Percentiles rank a stretch among this genome's conserved stretches.
phyloP scores from a whole-genome alignment of 106 monocot species.

The Hemerocallis citrina region DNA sequence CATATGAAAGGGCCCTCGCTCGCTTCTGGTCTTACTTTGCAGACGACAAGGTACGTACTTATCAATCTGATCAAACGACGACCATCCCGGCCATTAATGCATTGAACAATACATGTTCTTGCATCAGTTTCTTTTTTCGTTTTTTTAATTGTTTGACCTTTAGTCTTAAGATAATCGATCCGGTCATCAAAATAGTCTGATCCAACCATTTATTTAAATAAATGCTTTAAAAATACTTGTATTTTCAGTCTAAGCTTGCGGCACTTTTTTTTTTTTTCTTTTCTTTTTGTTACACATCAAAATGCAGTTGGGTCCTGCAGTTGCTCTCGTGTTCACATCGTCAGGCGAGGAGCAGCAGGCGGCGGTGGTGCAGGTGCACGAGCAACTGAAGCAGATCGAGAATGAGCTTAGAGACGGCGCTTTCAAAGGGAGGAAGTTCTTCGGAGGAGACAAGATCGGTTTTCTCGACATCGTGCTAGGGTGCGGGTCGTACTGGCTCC shows the following conservation, averaged over 20 bases:
- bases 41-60: constrained; percentile 33
- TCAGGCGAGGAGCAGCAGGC: constrained; percentile 40
- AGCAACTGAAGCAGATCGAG: constrained; percentile 51
- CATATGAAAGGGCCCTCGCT: constrained; percentile 33
- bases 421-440: constrained; percentile 69
- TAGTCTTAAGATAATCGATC: too few relatives aligned
- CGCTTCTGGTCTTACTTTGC: constrained; percentile 65
- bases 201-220: too few relatives aligned
- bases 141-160: too few relatives aligned
- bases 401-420: constrained; percentile 51
- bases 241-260: too few relatives aligned
- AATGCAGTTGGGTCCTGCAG: constrained; percentile 44
- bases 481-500: constrained; percentile 66
- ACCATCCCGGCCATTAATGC: too few relatives aligned
- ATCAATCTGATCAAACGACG: too few relatives aligned
- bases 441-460: constrained; percentile 68
- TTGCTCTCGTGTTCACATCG: constrained; percentile 47
- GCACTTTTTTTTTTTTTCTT: too few relatives aligned
- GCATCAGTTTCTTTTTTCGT: too few relatives aligned
- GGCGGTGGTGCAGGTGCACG: constrained; percentile 41
- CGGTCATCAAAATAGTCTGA: too few relatives aligned
- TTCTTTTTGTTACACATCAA: not conserved
- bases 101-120: too few relatives aligned
- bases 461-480: constrained; percentile 71
- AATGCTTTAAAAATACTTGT: too few relatives aligned